Evolutionary conservation across 352 stramenopile genomes (phyloP).

Genomic region (Globisporangium carolinianum): DNA sequence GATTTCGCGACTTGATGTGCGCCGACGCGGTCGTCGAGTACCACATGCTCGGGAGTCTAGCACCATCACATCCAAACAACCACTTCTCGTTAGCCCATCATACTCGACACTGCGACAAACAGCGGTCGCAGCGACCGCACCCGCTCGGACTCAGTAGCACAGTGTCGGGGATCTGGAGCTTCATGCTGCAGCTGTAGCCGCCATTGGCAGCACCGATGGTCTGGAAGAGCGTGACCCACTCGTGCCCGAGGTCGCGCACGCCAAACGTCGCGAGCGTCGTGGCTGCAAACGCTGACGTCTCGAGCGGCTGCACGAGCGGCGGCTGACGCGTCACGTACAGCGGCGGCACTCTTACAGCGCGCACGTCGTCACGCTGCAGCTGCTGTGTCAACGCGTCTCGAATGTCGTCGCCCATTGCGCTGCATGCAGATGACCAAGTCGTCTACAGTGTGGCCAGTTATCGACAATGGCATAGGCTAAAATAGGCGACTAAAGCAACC

Average conservation of each 20-base stretch:
- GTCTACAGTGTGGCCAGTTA: too few relatives aligned
- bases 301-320: constrained; percentile 44
- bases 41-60: constrained; percentile 52
- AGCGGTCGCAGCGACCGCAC: constrained; percentile 11
- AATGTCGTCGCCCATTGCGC: not conserved
- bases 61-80: not conserved
- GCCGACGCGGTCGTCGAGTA: constrained; percentile 42
- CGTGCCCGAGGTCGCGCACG: constrained; percentile 36
- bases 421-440: too few relatives aligned
- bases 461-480: too few relatives aligned
- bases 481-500: too few relatives aligned
- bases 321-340: constrained; percentile 39
- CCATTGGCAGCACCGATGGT: constrained; percentile 24
- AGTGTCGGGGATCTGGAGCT: constrained; percentile 50
- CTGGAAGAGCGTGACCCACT: constrained; percentile 58
- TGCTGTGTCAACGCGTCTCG: not conserved
- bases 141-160: constrained; percentile 50
- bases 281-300: constrained; percentile 30
- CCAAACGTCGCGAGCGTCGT: constrained; percentile 19
- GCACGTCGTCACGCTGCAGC: not conserved
- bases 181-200: constrained; percentile 25
- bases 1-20: constrained; percentile 28
- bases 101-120: not conserved
- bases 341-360: constrained; percentile 9
- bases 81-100: not conserved